These are phyloP conservation scores for Exophiala spinifera DNA, from an alignment of 2,329 filamentous ascomycete species.

Conservation along the genomic window DNA sequence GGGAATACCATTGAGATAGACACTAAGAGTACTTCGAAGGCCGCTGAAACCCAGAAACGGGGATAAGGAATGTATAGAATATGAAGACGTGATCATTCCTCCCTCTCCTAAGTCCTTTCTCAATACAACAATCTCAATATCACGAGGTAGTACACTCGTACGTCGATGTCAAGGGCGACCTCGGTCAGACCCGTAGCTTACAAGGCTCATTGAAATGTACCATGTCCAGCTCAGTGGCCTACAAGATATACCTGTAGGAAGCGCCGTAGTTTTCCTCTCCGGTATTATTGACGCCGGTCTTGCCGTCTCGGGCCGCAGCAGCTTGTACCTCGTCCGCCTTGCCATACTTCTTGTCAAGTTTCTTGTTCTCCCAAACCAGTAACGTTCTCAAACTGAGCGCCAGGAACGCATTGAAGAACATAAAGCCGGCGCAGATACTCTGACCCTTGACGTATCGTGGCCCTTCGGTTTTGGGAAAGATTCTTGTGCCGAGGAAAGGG, in stretches of 20 bases:
- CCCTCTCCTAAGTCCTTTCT: no score
- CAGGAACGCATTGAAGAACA: constrained; percentile 41
- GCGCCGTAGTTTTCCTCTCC: constrained; percentile 35
- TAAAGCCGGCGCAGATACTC: constrained; percentile 60
- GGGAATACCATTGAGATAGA: no score
- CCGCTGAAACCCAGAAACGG: no score
- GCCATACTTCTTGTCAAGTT: constrained; percentile 22
- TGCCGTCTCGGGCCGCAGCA: constrained; percentile 11
- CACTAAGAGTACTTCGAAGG: no score
- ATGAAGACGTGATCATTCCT: no score
- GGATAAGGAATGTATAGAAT: no score
- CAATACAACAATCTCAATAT: no score
- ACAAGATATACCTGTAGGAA: constrained; percentile 20
- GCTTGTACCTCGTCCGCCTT: constrained; percentile 29
- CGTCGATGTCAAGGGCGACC: no score
- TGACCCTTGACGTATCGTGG: constrained; percentile 64
- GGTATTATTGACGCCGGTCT: constrained; percentile 10
- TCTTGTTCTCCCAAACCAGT: constrained; percentile 29
- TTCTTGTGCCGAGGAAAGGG: constrained; percentile 62
- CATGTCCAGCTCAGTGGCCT: neutral
- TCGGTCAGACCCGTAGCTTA: no score
- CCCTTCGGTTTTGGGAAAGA: constrained; percentile 59
- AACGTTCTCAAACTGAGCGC: constrained; percentile 22
- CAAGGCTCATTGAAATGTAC: no score
- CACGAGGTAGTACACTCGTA: no score